Evolutionary conservation across 73 alveolate species (phyloP).

Genomic region (Tetrahymena borealis): DNA sequence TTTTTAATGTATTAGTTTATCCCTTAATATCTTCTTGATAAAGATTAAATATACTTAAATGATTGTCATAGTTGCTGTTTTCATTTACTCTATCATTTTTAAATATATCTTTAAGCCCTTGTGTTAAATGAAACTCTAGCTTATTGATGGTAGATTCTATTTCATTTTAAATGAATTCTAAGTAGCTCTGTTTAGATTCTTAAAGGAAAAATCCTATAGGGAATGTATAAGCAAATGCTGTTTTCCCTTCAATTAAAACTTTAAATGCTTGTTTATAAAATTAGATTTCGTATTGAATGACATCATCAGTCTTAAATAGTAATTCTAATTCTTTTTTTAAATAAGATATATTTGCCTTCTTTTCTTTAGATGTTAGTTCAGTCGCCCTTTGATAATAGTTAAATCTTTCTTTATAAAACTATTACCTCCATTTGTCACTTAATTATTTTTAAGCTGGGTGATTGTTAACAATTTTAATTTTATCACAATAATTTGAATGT

Average conservation of each 20-base stretch:
- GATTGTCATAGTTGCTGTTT: background rate
- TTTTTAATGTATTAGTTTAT: background rate
- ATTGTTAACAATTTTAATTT: background rate
- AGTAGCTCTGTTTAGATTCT: background rate
- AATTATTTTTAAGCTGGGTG: background rate
- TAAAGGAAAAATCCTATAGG: background rate
- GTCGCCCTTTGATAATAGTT: no score
- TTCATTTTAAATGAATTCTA: background rate
- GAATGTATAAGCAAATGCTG: background rate
- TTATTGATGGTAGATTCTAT: no score
- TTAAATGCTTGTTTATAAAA: background rate
- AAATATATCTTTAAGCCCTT: background rate
- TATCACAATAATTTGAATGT: background rate
- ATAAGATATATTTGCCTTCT: no score
- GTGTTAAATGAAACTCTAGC: background rate
- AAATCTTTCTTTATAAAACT: background rate
- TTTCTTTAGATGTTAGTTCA: no score
- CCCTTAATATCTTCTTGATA: background rate
- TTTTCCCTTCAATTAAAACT: background rate
- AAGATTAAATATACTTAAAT: background rate
- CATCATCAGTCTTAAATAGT: background rate
- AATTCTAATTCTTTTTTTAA: background rate
- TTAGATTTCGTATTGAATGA: no score
- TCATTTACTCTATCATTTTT: background rate
- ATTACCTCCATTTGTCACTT: background rate